These are phyloP conservation scores for Capsicum baccatum DNA, from an alignment of 257 asterid genomes.

Conservation along the genomic window DNA sequence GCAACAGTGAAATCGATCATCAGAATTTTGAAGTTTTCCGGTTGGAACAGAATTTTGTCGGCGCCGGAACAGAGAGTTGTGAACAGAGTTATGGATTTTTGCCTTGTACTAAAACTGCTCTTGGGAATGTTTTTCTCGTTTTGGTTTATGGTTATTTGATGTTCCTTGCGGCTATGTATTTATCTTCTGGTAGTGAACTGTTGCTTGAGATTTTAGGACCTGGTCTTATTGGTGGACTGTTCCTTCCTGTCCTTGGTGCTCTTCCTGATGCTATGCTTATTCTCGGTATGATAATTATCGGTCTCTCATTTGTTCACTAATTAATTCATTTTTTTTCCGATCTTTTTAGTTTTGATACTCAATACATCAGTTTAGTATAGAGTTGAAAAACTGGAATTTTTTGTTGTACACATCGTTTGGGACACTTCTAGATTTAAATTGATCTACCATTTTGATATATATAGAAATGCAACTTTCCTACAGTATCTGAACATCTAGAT, in stretches of 20 bases:
- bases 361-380: background rate
- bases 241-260: slow-evolving; percentile 88
- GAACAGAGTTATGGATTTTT: slow-evolving; percentile 87
- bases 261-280: slow-evolving; percentile 97
- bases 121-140: slow-evolving; percentile 74
- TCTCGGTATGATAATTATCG: slow-evolving; percentile 49
- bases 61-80: slow-evolving; percentile 56
- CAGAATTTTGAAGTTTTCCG: slow-evolving; percentile 37
- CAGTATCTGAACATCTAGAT: background rate
- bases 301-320: no score
- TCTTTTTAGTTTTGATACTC: background rate
- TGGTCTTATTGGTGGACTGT: slow-evolving; percentile 83
- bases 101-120: slow-evolving; percentile 77
- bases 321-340: no score
- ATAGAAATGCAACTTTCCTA: background rate
- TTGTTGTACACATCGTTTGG: no score
- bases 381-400: no score
- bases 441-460: background rate
- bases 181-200: slow-evolving; percentile 89
- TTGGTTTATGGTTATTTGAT: slow-evolving; percentile 79
- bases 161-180: slow-evolving; percentile 79
- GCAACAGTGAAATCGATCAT: background rate
- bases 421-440: no score
- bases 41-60: slow-evolving; percentile 29
- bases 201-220: slow-evolving; percentile 92